Conservation (phyloP, 345 rosid species). For the Linum lewisii region DNA sequence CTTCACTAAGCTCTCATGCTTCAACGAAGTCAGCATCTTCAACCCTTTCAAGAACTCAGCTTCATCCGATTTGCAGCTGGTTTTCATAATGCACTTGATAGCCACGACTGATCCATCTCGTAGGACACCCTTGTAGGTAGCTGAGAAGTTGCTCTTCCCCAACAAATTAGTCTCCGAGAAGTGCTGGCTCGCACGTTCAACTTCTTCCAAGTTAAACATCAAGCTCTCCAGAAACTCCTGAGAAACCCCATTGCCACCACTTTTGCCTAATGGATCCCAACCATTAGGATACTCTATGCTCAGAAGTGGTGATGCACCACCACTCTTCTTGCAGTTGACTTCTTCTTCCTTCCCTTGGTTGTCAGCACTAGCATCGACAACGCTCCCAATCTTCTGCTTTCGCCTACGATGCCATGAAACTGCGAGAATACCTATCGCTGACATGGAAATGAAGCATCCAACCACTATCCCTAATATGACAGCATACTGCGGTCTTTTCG, state of each 20-base stretch:
- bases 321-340: conserved; percentile 34
- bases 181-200: conserved; percentile 87
- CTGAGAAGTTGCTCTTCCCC: conserved; percentile 67
- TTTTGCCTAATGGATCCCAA: conserved; percentile 83
- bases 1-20: conserved; percentile 69
- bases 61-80: conserved; percentile 80
- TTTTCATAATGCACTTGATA: conserved; percentile 67
- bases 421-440: conserved; percentile 10
- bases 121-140: conserved; percentile 66
- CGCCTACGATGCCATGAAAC: conserved; percentile 40
- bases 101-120: conserved; percentile 79
- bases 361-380: conserved; percentile 45
- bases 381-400: conserved; percentile 67
- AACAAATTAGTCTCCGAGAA: conserved; percentile 69
- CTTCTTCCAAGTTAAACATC: conserved; percentile 86
- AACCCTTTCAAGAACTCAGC: conserved; percentile 72
- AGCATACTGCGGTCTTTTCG: conserved; percentile 30
- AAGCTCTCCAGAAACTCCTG: conserved; percentile 85
- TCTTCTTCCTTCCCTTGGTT: conserved; percentile 42
- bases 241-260: conserved; percentile 44
- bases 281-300: conserved; percentile 85
- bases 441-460: conserved; percentile 10
- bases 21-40: conserved; percentile 56
- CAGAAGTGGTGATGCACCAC: conserved; percentile 48
- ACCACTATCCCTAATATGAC: conserved; percentile 37